These are phyloP conservation scores for Oryza brachyantha DNA, from an alignment of 176 grass and related monocot species.

Conservation along the genomic window DNA sequence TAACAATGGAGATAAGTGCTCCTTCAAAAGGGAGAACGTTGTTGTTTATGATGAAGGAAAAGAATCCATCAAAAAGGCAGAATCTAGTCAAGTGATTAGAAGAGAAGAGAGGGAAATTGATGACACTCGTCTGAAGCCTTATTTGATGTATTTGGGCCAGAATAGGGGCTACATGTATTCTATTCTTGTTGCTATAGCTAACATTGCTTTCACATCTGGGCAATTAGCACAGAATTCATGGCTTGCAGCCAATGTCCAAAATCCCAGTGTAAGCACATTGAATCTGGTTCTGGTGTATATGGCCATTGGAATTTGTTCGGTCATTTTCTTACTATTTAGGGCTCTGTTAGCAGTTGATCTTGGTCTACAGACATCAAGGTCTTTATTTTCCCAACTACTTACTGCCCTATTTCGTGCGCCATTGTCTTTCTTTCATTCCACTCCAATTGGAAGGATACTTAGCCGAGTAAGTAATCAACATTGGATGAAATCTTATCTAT, in stretches of 20 bases:
- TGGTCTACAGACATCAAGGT: constrained; percentile 24
- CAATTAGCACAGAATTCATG: constrained; percentile 50
- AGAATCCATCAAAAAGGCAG: constrained; percentile 27
- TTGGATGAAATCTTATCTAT: too few species aligned
- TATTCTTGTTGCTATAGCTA: background rate
- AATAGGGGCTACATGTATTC: background rate
- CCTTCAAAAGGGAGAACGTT: constrained; percentile 34
- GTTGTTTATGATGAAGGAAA: constrained; percentile 18
- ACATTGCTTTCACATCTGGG: background rate
- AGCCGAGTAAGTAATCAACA: constrained; percentile 37
- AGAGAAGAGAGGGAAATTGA: constrained; percentile 83
- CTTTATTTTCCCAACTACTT: constrained; percentile 29
- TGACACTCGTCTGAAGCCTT: background rate
- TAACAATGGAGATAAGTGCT: constrained; percentile 2
- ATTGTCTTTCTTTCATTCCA: constrained; percentile 49
- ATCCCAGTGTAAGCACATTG: background rate
- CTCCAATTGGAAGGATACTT: constrained; percentile 47
- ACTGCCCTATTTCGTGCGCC: constrained; percentile 28
- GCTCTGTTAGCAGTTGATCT: constrained; percentile 21
- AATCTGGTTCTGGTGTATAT: background rate
- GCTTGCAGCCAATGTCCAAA: background rate
- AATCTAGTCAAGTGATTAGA: constrained; percentile 70
- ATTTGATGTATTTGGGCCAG: background rate
- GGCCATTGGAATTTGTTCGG: constrained; percentile 38
- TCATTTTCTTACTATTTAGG: constrained; percentile 35